These are phyloP conservation scores for Peniophora sp. DNA, from an alignment of 1,284 basidiomycete species.

Conservation along the genomic window DNA sequence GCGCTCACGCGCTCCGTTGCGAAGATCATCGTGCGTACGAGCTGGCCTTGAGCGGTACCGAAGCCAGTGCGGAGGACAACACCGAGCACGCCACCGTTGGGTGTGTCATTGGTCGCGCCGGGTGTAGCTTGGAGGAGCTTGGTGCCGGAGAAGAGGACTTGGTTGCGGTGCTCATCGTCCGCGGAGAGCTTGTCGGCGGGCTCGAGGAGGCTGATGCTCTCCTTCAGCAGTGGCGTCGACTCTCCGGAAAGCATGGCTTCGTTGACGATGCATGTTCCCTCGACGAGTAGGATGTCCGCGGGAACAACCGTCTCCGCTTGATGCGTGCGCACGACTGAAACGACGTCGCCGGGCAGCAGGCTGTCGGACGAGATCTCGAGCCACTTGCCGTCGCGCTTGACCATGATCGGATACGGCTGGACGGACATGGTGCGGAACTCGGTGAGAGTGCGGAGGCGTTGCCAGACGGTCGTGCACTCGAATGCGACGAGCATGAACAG, in stretches of 20 bases:
- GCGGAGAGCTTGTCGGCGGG: constrained; percentile 71
- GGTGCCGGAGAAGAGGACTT: constrained; percentile 89
- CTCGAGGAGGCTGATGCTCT: constrained; percentile 84
- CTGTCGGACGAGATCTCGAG: constrained; percentile 71
- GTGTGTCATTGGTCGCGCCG: constrained; percentile 48
- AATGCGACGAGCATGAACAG: constrained; percentile 96
- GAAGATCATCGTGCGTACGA: constrained; percentile 97
- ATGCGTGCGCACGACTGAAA: constrained; percentile 70
- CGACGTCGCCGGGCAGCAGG: constrained; percentile 84
- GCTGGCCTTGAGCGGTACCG: constrained; percentile 91
- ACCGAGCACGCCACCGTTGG: constrained; percentile 85
- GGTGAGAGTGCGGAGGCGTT: constrained; percentile 84
- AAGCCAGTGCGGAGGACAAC: constrained; percentile 93
- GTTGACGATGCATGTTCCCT: constrained; percentile 90
- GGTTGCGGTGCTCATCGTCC: constrained; percentile 79
- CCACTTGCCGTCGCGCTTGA: constrained; percentile 80
- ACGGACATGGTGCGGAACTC: constrained; percentile 97
- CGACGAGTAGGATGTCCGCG: constrained; percentile 83
- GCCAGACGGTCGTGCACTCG: constrained; percentile 96
- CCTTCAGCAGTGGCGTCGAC: constrained; percentile 91
- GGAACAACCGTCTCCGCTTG: constrained; percentile 83
- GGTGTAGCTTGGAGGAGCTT: constrained; percentile 83
- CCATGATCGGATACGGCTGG: constrained; percentile 78
- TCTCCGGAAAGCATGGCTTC: constrained; percentile 97
- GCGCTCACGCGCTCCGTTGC: constrained; percentile 91